phyloP scores from a whole-genome alignment of 345 rosid species.

The Citrus inodora region DNA sequence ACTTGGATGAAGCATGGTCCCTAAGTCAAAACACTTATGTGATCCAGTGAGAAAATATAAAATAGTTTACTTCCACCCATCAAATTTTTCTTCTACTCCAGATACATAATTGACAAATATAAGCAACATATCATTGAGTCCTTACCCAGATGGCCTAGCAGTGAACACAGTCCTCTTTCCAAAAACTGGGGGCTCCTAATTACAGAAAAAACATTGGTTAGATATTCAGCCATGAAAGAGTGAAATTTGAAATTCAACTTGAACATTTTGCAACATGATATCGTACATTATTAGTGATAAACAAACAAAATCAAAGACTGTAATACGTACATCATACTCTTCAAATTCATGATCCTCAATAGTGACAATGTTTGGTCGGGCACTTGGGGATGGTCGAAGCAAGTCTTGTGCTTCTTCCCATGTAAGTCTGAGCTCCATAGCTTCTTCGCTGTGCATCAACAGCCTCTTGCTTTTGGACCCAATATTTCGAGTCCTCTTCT shows the following conservation, averaged over 20 bases:
- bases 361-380: slow-evolving; percentile 47
- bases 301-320: not conserved
- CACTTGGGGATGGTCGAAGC: slow-evolving; percentile 75
- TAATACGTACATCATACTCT: slow-evolving; percentile 72
- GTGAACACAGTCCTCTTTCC: slow-evolving; percentile 78
- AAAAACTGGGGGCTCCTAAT: slow-evolving; percentile 87
- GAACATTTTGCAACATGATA: not conserved
- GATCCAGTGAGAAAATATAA: not conserved
- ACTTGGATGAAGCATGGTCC: not conserved
- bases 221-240: slow-evolving; percentile 1
- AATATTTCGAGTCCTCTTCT: slow-evolving; percentile 70
- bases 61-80: not conserved
- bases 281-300: not conserved
- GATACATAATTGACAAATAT: not conserved
- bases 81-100: not conserved
- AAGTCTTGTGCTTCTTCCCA: slow-evolving; percentile 95
- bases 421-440: slow-evolving; percentile 68
- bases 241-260: not conserved
- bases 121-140: slow-evolving; percentile 6
- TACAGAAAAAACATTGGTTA: slow-evolving; percentile 29
- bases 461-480: slow-evolving; percentile 78
- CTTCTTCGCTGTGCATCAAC: slow-evolving; percentile 63
- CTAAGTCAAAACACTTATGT: not conserved
- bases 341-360: slow-evolving; percentile 85
- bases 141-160: slow-evolving; percentile 61